Evolutionary conservation across 257 asterid genomes (phyloP), one percentile per base, ranked within the genome.

Genomic region (Rhazya stricta): DNA sequence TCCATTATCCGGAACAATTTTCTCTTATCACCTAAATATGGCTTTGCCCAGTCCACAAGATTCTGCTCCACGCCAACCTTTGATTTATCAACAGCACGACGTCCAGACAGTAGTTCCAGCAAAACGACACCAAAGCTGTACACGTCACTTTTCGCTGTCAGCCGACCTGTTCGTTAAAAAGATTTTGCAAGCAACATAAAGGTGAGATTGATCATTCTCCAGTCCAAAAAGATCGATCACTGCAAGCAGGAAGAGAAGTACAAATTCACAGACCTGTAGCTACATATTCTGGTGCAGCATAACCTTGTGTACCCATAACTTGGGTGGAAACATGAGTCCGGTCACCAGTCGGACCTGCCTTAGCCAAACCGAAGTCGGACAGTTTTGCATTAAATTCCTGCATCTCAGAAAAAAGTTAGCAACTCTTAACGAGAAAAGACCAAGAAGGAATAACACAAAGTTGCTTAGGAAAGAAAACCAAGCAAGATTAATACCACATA

Each of bases 211-310:
- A 65, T 43, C 71, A 41, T 72, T 16, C 67, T 30, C 25, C 36
- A 56, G 50, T 10, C 36, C 45, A 21, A 48, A 5, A 69, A 46
- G 46, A 46, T 6, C 34, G 46, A 46, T 6, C 34, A 60, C 3
- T 19, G 19, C 5, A 2, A 21, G 21, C 25, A 70, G 25, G 37
- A 57, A 45, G 19, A 53, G 56, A 15, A 25, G 16, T 53, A 10
- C 6, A 34, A 62, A 37, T 60, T 65, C 25, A 77, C 67, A 58
- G 41, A 93, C 97, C 98, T 84, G 97, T 92, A 75, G 97, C 95
- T 0, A 94, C 97, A 67, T 94, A 94, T 81, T 94, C 98, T 4
- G 98, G 98, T 1, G 98, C 98, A 60, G 96, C 97, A 74, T 94
- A 94, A 54, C 97, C 98, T 1, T 88, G 95, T 5, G 97, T 92